Conservation (phyloP, 352 stramenopile genomes). For the Plasmopara viticola region DNA sequence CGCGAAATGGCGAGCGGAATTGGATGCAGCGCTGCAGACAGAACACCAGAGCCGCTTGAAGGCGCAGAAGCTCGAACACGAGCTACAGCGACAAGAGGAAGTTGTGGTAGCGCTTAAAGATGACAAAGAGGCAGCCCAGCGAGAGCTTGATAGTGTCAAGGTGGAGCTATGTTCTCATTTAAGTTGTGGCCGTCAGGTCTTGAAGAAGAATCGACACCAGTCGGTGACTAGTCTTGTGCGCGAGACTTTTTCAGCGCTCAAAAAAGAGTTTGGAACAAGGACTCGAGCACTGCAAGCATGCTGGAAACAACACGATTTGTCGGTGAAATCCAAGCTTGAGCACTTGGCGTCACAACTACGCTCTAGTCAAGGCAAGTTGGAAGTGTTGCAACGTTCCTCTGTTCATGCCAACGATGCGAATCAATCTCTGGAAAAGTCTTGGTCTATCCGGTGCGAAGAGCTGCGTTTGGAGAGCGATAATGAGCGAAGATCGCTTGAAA, state of each 20-base stretch:
- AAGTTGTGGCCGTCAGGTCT: slow-evolving; percentile 4
- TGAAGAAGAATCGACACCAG: slow-evolving; percentile 6
- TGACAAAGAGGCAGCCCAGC: slow-evolving; percentile 21
- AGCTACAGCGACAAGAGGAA: slow-evolving; percentile 31
- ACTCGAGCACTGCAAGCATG: too few species aligned
- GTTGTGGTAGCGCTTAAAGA: slow-evolving; percentile 24
- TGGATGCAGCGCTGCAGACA: slow-evolving; percentile 28
- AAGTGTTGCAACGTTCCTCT: slow-evolving; percentile 29
- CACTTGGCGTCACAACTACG: too few species aligned
- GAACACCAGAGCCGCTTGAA: slow-evolving; percentile 26
- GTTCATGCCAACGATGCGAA: slow-evolving; percentile 42
- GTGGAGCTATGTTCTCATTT: slow-evolving; percentile 35
- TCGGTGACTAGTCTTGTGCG: slow-evolving; percentile 21
- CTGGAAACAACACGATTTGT: too few species aligned
- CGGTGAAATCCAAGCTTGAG: too few species aligned
- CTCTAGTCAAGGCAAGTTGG: slow-evolving; percentile 25
- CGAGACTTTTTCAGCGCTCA: slow-evolving; percentile 18
- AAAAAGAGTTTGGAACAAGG: too few species aligned
- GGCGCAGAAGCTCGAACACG: slow-evolving; percentile 31
- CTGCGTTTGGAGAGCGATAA: slow-evolving; percentile 38
- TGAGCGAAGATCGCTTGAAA: slow-evolving; percentile 35
- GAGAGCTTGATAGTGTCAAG: slow-evolving; percentile 37
- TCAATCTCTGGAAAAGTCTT: slow-evolving; percentile 33
- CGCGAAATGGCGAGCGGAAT: slow-evolving; percentile 30
- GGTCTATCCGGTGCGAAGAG: slow-evolving; percentile 39